Percentiles rank a stretch among this genome's conserved stretches.
phyloP scores from a whole-genome alignment of 2,329 filamentous ascomycete species.

The Colletotrichum shisoi region DNA sequence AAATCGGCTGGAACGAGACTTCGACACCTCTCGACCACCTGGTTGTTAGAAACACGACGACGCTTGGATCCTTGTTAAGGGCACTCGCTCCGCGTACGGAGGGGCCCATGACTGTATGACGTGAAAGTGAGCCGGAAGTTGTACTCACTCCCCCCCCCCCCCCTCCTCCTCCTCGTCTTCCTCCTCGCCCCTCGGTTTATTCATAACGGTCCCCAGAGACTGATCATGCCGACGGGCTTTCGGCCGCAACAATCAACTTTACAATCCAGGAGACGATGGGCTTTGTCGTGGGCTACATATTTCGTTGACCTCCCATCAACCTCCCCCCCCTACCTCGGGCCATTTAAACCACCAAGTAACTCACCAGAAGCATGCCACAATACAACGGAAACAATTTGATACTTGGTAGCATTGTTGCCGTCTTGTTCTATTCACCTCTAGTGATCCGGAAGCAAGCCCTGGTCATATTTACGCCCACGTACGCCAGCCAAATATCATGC shows the following conservation, averaged over 20 bases:
- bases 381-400: neutral
- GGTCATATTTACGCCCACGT: constrained; percentile 1
- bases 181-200: no score
- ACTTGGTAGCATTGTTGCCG: neutral
- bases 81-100: no score
- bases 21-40: no score
- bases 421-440: constrained; percentile 13
- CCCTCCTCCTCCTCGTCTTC: no score
- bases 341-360: neutral
- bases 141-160: no score
- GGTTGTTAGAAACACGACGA: no score
- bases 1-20: no score
- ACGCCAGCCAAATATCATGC: constrained; percentile 24
- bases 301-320: neutral
- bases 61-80: no score
- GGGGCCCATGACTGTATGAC: no score
- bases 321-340: no score
- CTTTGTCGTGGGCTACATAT: neutral
- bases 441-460: neutral
- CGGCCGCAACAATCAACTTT: neutral
- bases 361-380: neutral
- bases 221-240: neutral
- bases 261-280: neutral
- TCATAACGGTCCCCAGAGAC: neutral
- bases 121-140: no score